phyloP scores from a whole-genome alignment of 306 rosid species.

The Citrullus mucosospermus region DNA sequence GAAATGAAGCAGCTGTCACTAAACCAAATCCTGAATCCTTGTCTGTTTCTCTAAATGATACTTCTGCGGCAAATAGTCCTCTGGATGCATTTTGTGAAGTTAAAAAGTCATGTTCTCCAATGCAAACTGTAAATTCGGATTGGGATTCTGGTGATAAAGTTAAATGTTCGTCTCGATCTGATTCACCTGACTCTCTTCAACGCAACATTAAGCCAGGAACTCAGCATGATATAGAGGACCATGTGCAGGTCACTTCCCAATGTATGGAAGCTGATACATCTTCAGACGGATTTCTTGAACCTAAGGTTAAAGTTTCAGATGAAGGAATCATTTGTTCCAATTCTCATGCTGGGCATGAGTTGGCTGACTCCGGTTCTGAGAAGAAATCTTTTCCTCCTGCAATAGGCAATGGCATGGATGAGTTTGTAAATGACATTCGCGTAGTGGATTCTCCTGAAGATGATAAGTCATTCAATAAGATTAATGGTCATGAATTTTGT shows the following conservation, averaged over 20 bases:
- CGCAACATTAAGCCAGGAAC: constrained; percentile 3
- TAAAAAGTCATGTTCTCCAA: constrained; percentile 14
- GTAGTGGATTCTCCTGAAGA: constrained; percentile 16
- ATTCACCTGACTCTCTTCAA: background rate
- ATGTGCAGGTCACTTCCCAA: constrained; percentile 16
- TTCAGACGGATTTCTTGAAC: constrained; percentile 16
- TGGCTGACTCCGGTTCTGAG: constrained; percentile 20
- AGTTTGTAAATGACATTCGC: constrained; percentile 8
- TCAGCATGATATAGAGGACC: constrained; percentile 10
- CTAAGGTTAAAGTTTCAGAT: constrained; percentile 14
- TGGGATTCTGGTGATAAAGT: constrained; percentile 22
- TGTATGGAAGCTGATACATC: constrained; percentile 11
- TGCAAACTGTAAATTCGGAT: constrained; percentile 14
- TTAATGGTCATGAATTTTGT: constrained; percentile 16
- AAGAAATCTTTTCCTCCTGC: constrained; percentile 9
- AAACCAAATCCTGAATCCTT: constrained; percentile 11
- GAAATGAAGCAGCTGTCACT: constrained; percentile 22
- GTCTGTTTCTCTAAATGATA: constrained; percentile 16
- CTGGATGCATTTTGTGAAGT: constrained; percentile 31
- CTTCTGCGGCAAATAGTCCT: constrained; percentile 14
- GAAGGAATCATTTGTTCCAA: constrained; percentile 14
- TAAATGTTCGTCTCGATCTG: constrained; percentile 24
- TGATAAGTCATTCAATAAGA: constrained; percentile 19
- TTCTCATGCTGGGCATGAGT: constrained; percentile 9
- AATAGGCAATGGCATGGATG: constrained; percentile 13